A percentile compares a stretch with the other conserved stretches of the same genome.
phyloP scores from a whole-genome alignment of 2,329 filamentous ascomycete species.

The Diaporthe sp. region DNA sequence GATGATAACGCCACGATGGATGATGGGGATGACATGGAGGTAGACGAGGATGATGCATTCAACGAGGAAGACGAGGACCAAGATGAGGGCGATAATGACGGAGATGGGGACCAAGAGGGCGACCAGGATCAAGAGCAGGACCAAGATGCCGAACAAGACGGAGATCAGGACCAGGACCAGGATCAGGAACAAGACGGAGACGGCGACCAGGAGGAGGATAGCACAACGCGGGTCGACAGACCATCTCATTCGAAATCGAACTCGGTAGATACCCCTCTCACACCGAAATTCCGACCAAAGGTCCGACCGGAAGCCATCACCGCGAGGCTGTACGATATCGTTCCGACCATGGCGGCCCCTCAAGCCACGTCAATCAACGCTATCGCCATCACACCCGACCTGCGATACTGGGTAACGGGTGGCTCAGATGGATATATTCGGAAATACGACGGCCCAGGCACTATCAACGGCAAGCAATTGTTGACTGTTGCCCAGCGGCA shows the following conservation, averaged over 20 bases:
- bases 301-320: slow-evolving; percentile 84
- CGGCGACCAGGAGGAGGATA: slow-evolving; percentile 36
- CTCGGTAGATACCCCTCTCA: slow-evolving; percentile 48
- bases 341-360: slow-evolving; percentile 95
- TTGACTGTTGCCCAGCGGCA: slow-evolving; percentile 96
- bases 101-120: slow-evolving; percentile 53
- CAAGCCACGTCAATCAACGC: slow-evolving; percentile 97
- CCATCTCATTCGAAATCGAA: slow-evolving; percentile 43
- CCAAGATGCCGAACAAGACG: slow-evolving; percentile 51
- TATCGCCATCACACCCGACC: slow-evolving; percentile 90
- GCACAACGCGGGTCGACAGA: slow-evolving; percentile 37
- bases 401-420: slow-evolving; percentile 94
- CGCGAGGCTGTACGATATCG: slow-evolving; percentile 90
- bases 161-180: slow-evolving; percentile 56
- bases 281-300: slow-evolving; percentile 66
- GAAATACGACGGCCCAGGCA: slow-evolving; percentile 95
- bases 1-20: slow-evolving; percentile 44
- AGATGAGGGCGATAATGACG: slow-evolving; percentile 49
- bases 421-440: slow-evolving; percentile 96
- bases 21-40: slow-evolving; percentile 56
- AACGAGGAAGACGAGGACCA: slow-evolving; percentile 54
- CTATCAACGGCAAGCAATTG: slow-evolving; percentile 93
- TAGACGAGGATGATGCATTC: slow-evolving; percentile 52
- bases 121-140: slow-evolving; percentile 55
- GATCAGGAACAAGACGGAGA: slow-evolving; percentile 50